Base-by-base conservation (phyloP, 257 asterid species). In the Lavandula angustifolia region DNA sequence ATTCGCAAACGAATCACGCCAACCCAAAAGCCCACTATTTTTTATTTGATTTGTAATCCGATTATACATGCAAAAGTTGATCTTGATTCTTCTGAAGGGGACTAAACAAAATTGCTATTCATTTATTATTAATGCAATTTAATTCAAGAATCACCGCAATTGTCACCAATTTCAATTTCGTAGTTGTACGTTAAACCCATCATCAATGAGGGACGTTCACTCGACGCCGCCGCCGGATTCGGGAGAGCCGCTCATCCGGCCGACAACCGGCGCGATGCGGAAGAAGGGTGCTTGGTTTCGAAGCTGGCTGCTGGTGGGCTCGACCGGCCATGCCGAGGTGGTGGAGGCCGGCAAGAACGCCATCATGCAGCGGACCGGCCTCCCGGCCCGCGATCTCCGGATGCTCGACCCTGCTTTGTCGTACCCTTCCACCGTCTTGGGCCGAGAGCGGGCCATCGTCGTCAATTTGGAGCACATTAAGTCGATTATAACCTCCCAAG, bases 341-440 rank as follows among this genome's bases (percentile, higher is more conserved):
- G 83, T 85, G 66, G 95, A 87, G 80, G 89, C 75, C 13, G 97
- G 92, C 0, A 90, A 90, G 60, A 89, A 90, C 29, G 87, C 85
- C 14, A 90, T 90, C 74, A 87, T 89, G 94, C 70, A 85, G 56
- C 75, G 89, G 32, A 87, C 97, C 6, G 97, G 97, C 0, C 85
- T 89, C 6, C 95, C 97, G 18, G 95, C 90, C 52, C 94, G 97
- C 22, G 97, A 90, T 76, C 90, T 90, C 27, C 87, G 97, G 2
- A 90, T 90, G 35, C 77, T 90, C 3, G 97, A 90, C 69, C 94
- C 95, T 0, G 73, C 82, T 1, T 70, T 87, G 51, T 87, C 95
- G 1, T 90, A 87, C 46, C 95, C 92, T 0, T 85, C 95, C 9
- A 83, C 86, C 4, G 80, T 87, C 5, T 53, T 90, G 75, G 95